phyloP scores from a whole-genome alignment of 2,329 filamentous ascomycete species.

The Cryphonectria naterciae region DNA sequence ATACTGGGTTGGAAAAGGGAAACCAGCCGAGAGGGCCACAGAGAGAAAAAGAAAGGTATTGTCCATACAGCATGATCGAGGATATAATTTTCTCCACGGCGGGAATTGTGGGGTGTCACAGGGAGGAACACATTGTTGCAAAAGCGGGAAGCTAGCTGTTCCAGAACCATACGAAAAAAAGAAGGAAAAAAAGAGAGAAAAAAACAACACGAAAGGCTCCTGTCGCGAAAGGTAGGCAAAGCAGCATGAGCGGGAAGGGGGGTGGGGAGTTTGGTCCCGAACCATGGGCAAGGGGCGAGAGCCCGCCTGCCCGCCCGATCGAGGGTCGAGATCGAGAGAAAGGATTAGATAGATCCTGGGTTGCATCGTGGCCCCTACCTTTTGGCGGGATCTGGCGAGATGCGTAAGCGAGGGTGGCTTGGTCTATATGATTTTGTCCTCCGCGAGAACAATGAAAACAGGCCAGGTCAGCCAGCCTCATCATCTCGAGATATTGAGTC shows the following conservation, averaged over 20 bases:
- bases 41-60: not conserved
- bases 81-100: not conserved
- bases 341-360: not conserved
- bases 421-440: not conserved
- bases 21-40: not conserved
- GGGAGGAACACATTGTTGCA: not conserved
- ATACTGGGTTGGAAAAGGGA: too few relatives aligned
- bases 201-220: not conserved
- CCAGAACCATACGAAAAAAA: not conserved
- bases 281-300: not conserved
- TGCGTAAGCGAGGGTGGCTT: not conserved
- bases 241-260: not conserved
- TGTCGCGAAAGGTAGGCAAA: not conserved
- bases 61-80: too few relatives aligned
- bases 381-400: not conserved
- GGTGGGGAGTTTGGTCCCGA: not conserved
- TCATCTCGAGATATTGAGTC: not conserved
- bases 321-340: too few relatives aligned
- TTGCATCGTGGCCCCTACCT: not conserved
- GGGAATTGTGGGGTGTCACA: not conserved
- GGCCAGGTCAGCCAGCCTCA: not conserved
- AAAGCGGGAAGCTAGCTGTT: not conserved
- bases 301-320: not conserved
- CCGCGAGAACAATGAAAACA: not conserved
- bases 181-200: not conserved